These are phyloP conservation scores for Penicillium malachiteum DNA, from an alignment of 495 filamentous ascomycete species.

Conservation along the genomic window DNA sequence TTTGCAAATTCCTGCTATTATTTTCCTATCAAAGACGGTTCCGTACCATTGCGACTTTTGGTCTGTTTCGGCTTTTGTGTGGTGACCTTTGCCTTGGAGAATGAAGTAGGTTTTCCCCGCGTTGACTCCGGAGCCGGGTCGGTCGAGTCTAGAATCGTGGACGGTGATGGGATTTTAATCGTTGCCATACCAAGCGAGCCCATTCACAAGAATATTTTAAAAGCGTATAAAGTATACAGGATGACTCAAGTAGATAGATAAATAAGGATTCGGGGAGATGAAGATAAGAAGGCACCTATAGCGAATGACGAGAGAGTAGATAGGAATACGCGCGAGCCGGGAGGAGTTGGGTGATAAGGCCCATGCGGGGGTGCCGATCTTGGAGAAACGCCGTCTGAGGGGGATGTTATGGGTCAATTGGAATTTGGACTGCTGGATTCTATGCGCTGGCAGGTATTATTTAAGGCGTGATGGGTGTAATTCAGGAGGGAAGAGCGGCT, in stretches of 20 bases:
- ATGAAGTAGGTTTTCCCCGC: conserved; percentile 32
- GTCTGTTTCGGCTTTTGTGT: conserved; percentile 68
- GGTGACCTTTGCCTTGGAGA: conserved; percentile 24
- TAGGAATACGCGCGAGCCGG: conserved; percentile 1
- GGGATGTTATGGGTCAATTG: not conserved
- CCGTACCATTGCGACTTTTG: conserved; percentile 80
- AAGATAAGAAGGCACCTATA: conserved; percentile 11
- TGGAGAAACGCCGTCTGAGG: conserved; percentile 8
- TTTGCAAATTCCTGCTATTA: not conserved
- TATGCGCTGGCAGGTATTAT: not conserved
- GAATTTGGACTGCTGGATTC: not conserved
- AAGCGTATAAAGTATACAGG: not conserved
- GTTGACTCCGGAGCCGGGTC: conserved; percentile 29
- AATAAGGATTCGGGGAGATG: not conserved
- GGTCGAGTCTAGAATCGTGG: conserved; percentile 54
- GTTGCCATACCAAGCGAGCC: conserved; percentile 53
- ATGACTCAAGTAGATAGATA: not conserved
- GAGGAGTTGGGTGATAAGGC: conserved; percentile 15
- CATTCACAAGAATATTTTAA: not conserved
- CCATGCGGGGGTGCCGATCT: conserved; percentile 18
- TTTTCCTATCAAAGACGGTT: conserved; percentile 12
- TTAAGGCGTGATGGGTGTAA: not conserved
- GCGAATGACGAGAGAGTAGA: conserved; percentile 12
- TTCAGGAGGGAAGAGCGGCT: not conserved
- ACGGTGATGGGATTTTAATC: conserved; percentile 64